Evolutionary conservation across 495 filamentous ascomycete species (phyloP).

Genomic region (Penicillium flavigenum): DNA sequence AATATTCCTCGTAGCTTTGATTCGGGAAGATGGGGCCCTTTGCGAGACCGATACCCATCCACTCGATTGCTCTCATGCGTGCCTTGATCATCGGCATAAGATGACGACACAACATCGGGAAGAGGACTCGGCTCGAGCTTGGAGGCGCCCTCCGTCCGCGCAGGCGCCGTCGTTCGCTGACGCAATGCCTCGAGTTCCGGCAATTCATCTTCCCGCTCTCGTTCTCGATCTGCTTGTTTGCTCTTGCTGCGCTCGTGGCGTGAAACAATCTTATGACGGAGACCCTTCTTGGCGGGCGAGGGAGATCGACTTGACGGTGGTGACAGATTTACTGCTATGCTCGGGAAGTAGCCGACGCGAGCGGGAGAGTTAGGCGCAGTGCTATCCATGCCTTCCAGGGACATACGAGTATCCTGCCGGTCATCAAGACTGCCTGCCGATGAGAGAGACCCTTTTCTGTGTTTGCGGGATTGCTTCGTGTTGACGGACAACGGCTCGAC

Average conservation of each 20-base stretch:
- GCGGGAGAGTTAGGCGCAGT: slow-evolving; percentile 50
- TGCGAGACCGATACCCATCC: slow-evolving; percentile 29
- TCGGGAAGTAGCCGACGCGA: slow-evolving; percentile 50
- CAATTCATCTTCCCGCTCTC: slow-evolving; percentile 24
- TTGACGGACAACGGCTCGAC: slow-evolving; percentile 11
- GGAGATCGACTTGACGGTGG: slow-evolving; percentile 51
- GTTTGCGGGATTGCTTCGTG: slow-evolving; percentile 13
- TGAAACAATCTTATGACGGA: slow-evolving; percentile 45
- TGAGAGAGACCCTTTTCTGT: slow-evolving; percentile 35
- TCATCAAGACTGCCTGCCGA: slow-evolving; percentile 40
- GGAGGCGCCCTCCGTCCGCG: slow-evolving; percentile 17
- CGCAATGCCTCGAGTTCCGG: slow-evolving; percentile 21
- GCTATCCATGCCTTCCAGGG: slow-evolving; percentile 48
- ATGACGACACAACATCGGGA: slow-evolving; percentile 30
- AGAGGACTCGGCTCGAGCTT: slow-evolving; percentile 37
- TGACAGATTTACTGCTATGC: slow-evolving; percentile 57
- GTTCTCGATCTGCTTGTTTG: slow-evolving; percentile 35
- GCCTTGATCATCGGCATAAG: slow-evolving; percentile 29
- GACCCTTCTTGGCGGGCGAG: slow-evolving; percentile 50
- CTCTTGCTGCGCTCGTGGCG: slow-evolving; percentile 48
- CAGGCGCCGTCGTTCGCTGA: slow-evolving; percentile 21
- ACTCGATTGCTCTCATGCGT: slow-evolving; percentile 15
- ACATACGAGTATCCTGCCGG: slow-evolving; percentile 39
- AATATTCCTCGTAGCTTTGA: slow-evolving; percentile 53
- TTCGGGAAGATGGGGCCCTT: slow-evolving; percentile 30